A percentile compares a stretch with the other conserved stretches of the same genome.
Evolutionary conservation across 2,329 filamentous ascomycete genomes (phyloP).

Genomic region (Graphilbum ipis-grandicollis): DNA sequence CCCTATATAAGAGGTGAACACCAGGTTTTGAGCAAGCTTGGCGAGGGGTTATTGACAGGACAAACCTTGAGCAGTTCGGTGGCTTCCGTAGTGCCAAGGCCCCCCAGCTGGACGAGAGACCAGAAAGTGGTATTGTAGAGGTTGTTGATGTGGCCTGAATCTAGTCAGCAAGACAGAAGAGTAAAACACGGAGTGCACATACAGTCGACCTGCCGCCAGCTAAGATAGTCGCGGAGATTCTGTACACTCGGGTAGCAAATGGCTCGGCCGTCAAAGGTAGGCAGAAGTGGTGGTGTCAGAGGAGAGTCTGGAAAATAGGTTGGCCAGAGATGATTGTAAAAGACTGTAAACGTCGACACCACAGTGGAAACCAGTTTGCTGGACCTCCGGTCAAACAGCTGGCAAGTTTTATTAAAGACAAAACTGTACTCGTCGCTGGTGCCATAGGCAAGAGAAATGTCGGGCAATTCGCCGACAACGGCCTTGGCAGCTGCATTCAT

Average conservation of each 20-base stretch:
- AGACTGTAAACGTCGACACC: constrained; percentile 82
- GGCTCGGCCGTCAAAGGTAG: constrained; percentile 82
- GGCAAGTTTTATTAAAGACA: constrained; percentile 67
- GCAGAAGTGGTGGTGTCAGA: constrained; percentile 57
- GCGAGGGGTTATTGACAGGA: neutral
- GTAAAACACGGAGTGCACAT: constrained; percentile 1
- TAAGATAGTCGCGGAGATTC: constrained; percentile 86
- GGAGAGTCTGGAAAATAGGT: constrained; percentile 54
- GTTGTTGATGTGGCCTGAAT: constrained; percentile 87
- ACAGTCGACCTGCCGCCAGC: constrained; percentile 96
- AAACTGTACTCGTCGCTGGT: constrained; percentile 94
- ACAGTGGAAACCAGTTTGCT: constrained; percentile 86
- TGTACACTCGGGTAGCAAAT: constrained; percentile 72
- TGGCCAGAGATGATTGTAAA: constrained; percentile 73
- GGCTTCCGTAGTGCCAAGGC: constrained; percentile 42
- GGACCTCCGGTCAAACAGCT: constrained; percentile 69
- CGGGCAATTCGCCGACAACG: constrained; percentile 67
- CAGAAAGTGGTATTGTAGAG: constrained; percentile 97
- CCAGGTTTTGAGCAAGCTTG: neutral
- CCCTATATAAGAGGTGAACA: constrained; percentile 33
- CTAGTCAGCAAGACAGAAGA: neutral
- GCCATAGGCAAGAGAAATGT: constrained; percentile 78
- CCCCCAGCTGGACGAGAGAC: constrained; percentile 65
- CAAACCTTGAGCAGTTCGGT: constrained; percentile 61
- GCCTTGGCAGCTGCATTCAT: constrained; percentile 89